Evolutionary conservation across 176 grass and related monocot genomes (phyloP).

Genomic region (Panicum miliaceum): DNA sequence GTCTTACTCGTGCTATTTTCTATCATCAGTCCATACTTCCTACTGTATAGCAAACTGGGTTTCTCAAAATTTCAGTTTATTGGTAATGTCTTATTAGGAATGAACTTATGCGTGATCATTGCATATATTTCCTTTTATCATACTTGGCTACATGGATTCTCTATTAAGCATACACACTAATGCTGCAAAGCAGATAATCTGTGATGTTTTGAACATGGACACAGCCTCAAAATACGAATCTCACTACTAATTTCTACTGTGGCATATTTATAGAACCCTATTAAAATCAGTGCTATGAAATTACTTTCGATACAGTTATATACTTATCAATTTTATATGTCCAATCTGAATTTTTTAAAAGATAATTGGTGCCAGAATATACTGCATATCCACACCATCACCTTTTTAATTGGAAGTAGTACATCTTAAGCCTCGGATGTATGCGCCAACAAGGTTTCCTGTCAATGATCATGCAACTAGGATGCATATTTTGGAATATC

Average conservation of each 20-base stretch:
- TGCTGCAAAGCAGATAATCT: background rate
- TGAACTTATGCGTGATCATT: background rate
- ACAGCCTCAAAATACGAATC: background rate
- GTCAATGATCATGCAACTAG: background rate
- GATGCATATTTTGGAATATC: constrained; percentile 3
- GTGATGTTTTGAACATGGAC: background rate
- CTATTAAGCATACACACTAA: background rate
- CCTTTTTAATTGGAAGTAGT: constrained; percentile 10
- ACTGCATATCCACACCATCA: background rate
- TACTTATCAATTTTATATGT: background rate
- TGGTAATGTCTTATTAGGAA: background rate
- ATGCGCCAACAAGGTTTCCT: no score
- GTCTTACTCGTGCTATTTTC: constrained; percentile 10
- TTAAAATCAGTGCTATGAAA: background rate
- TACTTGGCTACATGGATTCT: background rate
- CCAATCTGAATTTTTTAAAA: constrained; percentile 1
- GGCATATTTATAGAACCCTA: background rate
- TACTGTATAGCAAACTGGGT: constrained; percentile 11
- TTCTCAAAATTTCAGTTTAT: constrained; percentile 6
- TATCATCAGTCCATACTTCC: background rate
- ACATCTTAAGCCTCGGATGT: background rate
- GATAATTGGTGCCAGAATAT: background rate
- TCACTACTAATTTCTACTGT: background rate
- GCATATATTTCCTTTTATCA: background rate
- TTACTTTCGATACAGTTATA: background rate